These are phyloP conservation scores for Xylaria grammica DNA, from an alignment of 495 filamentous ascomycete genomes.

Conservation along the genomic window DNA sequence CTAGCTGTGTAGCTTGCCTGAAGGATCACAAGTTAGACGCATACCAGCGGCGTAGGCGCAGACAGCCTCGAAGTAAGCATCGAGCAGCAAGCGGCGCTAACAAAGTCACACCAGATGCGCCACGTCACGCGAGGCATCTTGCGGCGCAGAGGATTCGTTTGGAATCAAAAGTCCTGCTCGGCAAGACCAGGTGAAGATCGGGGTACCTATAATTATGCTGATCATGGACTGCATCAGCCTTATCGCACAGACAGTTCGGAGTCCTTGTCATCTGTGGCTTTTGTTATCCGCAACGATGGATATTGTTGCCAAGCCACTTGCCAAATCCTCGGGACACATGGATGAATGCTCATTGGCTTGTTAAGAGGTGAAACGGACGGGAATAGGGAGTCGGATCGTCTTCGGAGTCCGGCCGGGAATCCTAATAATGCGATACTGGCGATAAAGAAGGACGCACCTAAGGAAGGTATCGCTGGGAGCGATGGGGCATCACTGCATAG, in stretches of 20 bases:
- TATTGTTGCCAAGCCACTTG: not conserved
- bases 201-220: not conserved
- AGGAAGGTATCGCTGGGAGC: too few relatives aligned
- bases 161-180: not conserved
- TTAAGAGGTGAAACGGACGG: not conserved
- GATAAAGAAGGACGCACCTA: not conserved
- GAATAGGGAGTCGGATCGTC: not conserved
- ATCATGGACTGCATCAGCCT: not conserved
- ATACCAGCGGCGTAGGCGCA: not conserved
- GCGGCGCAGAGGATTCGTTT: not conserved
- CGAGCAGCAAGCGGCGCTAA: not conserved
- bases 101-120: not conserved
- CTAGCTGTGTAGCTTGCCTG: not conserved
- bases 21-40: not conserved
- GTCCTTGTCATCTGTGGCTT: not conserved
- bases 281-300: too few relatives aligned
- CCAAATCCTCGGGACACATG: not conserved
- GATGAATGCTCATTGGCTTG: not conserved
- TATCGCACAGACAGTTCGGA: not conserved
- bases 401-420: constrained; percentile 14
- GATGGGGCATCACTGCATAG: not conserved
- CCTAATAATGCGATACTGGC: not conserved
- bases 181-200: not conserved
- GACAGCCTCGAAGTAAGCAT: not conserved
- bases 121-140: constrained; percentile 3